Conservation (phyloP, 1,284 basidiomycete genomes). For the Athelia sp. region DNA sequence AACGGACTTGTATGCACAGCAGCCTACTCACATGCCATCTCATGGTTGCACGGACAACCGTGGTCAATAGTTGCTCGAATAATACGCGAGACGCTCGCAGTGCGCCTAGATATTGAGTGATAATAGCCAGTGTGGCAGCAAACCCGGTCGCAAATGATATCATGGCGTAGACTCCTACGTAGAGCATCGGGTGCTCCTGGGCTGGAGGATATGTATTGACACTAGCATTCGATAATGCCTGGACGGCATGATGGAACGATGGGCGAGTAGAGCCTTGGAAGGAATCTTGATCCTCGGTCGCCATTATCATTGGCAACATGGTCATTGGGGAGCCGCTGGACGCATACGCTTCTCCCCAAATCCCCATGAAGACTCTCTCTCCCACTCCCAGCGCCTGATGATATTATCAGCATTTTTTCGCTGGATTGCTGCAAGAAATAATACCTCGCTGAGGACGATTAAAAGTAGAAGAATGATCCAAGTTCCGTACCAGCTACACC, state of each 20-base stretch:
- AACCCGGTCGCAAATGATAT: constrained; percentile 46
- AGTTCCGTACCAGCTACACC: constrained; percentile 56
- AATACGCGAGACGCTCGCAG: constrained; percentile 54
- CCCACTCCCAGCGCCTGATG: constrained; percentile 26
- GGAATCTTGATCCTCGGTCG: too few species aligned
- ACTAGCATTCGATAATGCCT: too few species aligned
- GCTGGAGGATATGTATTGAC: constrained; percentile 27
- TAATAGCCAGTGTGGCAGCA: constrained; percentile 37
- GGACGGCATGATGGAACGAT: too few species aligned
- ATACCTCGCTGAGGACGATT: constrained; percentile 41
- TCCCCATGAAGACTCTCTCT: background rate
- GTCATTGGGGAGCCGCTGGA: background rate
- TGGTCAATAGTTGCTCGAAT: constrained; percentile 50
- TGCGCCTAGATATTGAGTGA: constrained; percentile 58
- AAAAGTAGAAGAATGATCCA: constrained; percentile 43
- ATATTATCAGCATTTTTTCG: constrained; percentile 37
- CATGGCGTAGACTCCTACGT: constrained; percentile 55
- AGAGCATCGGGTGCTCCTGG: constrained; percentile 55
- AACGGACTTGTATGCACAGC: constrained; percentile 29
- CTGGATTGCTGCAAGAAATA: constrained; percentile 66
- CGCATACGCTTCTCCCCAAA: background rate
- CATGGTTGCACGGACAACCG: constrained; percentile 60
- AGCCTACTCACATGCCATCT: constrained; percentile 30
- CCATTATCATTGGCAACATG: background rate
- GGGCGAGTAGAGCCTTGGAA: too few species aligned